Evolutionary conservation across 176 grass and related monocot species (phyloP).

Genomic region (Aegilops bicornis): DNA sequence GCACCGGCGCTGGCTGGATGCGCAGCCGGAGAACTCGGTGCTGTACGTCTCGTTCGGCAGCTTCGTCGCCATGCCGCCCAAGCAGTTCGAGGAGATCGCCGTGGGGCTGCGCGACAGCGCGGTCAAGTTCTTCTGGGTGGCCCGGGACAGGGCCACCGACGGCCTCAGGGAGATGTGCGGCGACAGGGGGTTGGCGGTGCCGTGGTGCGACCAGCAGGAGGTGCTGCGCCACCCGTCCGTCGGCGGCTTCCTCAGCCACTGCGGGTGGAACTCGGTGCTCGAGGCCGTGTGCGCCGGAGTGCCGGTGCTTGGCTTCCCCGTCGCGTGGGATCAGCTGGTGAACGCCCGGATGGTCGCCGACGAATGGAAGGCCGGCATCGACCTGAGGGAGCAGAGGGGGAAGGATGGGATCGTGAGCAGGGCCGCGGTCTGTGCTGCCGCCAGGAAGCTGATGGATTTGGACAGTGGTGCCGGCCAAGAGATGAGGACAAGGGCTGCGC

Average conservation of each 20-base stretch:
- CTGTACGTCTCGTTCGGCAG: slow-evolving; percentile 74
- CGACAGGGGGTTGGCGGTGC: slow-evolving; percentile 48
- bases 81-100: slow-evolving; percentile 55
- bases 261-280: slow-evolving; percentile 75
- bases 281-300: slow-evolving; percentile 49
- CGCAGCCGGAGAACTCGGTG: slow-evolving; percentile 45
- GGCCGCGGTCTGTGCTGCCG: slow-evolving; percentile 27
- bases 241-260: slow-evolving; percentile 73
- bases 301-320: slow-evolving; percentile 47
- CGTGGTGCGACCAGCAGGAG: slow-evolving; percentile 67
- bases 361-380: slow-evolving; percentile 54
- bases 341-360: slow-evolving; percentile 45
- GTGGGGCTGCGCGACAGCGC: slow-evolving; percentile 30
- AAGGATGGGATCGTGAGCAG: slow-evolving; percentile 21
- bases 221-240: slow-evolving; percentile 57
- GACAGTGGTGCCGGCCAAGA: slow-evolving; percentile 17
- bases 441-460: slow-evolving; percentile 60
- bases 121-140: slow-evolving; percentile 55
- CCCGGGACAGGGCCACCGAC: slow-evolving; percentile 29
- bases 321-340: slow-evolving; percentile 60
- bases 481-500: slow-evolving; percentile 47
- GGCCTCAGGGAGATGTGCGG: slow-evolving; percentile 3
- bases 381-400: slow-evolving; percentile 33
- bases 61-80: slow-evolving; percentile 29
- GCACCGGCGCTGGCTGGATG: slow-evolving; percentile 45